Base-by-base conservation (phyloP, 306 rosid species). In the Trichosanthes truncata region DNA sequence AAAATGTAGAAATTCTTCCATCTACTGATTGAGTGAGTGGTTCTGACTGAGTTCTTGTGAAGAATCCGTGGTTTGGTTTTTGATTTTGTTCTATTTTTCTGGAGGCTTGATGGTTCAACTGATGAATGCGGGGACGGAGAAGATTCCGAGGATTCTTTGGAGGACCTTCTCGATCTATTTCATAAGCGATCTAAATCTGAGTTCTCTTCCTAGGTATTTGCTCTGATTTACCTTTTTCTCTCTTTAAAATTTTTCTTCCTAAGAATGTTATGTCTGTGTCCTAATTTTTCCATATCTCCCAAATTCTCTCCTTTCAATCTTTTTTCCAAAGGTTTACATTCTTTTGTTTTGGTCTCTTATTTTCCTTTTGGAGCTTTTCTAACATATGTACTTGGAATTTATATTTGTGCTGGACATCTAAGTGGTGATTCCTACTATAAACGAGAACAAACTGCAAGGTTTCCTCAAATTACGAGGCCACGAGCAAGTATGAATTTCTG, bases 341-440 rank as follows among this genome's bases (percentile, higher is more conserved):
- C 11, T 67, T 21, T 25, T 69, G 20, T 71, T 12, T 41, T 35
- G 49, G 72, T 12, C 17, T n/a, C n/a, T n/a, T n/a, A n/a, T n/a
- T n/a, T n/a, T n/a, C n/a, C n/a, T n/a, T n/a, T n/a, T n/a, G n/a
- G n/a, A n/a, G n/a, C 8, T 7, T 52, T 17, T 66, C 80, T 20
- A 73, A 46, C 36, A 33, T 71, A 65, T 77, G 21, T 62, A 48
- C 31, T 75, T 74, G 17, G 78, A 20, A 14, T 79, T 57, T 78
- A 93, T 97, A 90, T 94, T 81, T 87, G 98, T 78, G 93, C 98
- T 60, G 89, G 87, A 76, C 97, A 94, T 90, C 84, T 94, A 41
- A 94, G 97, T 68, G 98, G 98, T 79, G 97, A 94, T 83, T 92
- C 97, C 79, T 97, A 92, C 89, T 94, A 80, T 78, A 92, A 94